A percentile compares a stretch with the other conserved stretches of the same genome.
These are phyloP conservation scores for Syzygium grande DNA, from an alignment of 345 rosid species.

Conservation along the genomic window DNA sequence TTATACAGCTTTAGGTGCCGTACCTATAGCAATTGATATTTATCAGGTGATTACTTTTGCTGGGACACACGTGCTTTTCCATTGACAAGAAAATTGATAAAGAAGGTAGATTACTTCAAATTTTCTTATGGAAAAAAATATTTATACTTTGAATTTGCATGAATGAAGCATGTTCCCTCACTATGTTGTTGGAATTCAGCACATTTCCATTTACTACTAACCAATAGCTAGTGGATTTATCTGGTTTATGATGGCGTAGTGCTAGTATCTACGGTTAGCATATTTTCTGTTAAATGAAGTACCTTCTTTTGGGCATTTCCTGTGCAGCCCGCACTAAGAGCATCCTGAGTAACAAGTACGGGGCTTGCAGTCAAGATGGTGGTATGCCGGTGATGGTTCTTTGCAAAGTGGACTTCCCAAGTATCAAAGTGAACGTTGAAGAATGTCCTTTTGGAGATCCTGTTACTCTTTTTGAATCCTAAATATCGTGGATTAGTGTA, in stretches of 20 bases:
- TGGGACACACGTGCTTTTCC: background rate
- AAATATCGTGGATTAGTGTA: background rate
- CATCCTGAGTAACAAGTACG: background rate
- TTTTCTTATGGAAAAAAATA: background rate
- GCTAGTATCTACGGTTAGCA: background rate
- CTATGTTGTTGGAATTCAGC: background rate
- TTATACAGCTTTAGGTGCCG: background rate
- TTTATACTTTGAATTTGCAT: background rate
- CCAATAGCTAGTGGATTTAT: background rate
- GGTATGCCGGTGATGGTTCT: background rate
- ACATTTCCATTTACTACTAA: background rate
- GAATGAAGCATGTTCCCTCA: background rate
- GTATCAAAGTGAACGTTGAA: background rate
- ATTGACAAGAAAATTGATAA: background rate
- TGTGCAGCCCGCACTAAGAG: background rate
- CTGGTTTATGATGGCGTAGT: background rate
- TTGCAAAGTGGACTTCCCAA: background rate
- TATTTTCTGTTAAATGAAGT: background rate
- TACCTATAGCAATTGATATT: background rate
- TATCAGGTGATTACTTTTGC: background rate
- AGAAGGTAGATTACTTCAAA: background rate
- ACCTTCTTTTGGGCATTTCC: background rate
- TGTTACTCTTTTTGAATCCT: background rate
- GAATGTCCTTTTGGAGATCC: background rate
- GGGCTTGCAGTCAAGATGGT: background rate